Evolutionary conservation across 352 stramenopile species (phyloP).

Genomic region (Plasmopara halstedii): DNA sequence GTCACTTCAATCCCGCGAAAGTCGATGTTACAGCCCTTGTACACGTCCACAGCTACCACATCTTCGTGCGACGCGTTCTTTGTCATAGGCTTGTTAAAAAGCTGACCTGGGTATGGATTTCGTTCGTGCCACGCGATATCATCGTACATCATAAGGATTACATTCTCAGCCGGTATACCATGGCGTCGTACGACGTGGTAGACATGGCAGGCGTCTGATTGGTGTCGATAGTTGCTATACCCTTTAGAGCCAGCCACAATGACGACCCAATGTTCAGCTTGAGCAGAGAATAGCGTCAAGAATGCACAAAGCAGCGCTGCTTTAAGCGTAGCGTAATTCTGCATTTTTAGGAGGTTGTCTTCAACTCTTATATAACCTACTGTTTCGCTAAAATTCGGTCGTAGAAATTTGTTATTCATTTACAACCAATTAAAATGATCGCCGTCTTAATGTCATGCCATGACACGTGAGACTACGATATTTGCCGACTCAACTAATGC

Average conservation of each 20-base stretch:
- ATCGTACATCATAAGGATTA: slow-evolving; percentile 92
- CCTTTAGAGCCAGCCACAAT: slow-evolving; percentile 84
- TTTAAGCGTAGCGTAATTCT: not conserved
- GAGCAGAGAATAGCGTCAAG: slow-evolving; percentile 3
- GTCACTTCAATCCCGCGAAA: slow-evolving; percentile 75
- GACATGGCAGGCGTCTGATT: slow-evolving; percentile 84
- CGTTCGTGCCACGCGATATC: slow-evolving; percentile 71
- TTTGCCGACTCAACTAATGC: no score
- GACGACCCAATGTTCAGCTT: slow-evolving; percentile 82
- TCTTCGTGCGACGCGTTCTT: slow-evolving; percentile 22
- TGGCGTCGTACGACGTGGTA: slow-evolving; percentile 87
- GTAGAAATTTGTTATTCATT: no score
- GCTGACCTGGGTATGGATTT: slow-evolving; percentile 83
- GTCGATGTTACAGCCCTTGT: slow-evolving; percentile 75
- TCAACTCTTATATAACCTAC: no score
- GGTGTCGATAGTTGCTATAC: slow-evolving; percentile 90
- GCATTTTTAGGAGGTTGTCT: no score
- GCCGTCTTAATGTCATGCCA: no score
- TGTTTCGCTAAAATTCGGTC: no score
- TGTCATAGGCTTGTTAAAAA: slow-evolving; percentile 80
- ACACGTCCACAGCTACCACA: slow-evolving; percentile 69
- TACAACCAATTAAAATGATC: no score
- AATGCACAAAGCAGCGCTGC: slow-evolving; percentile 7
- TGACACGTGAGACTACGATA: no score
- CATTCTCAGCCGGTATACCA: slow-evolving; percentile 81